Percentiles rank a stretch among this genome's conserved stretches.
Evolutionary conservation across 1,284 basidiomycete genomes (phyloP).

Genomic region (Hymenochaete sp.): DNA sequence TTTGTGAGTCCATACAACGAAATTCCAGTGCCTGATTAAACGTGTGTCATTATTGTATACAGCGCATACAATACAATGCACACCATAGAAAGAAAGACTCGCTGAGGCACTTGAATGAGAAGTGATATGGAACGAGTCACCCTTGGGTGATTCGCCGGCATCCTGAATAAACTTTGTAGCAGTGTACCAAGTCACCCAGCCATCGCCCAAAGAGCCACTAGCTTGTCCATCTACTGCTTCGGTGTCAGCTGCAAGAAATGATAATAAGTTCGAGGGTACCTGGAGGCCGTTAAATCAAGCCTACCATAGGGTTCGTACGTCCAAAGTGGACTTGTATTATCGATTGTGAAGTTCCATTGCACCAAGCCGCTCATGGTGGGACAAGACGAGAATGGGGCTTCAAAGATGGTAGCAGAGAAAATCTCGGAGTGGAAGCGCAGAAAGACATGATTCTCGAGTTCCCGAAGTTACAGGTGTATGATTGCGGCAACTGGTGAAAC

Average conservation of each 20-base stretch:
- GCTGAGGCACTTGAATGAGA: conserved; percentile 23
- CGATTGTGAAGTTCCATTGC: conserved; percentile 13
- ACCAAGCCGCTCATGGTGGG: conserved; percentile 13
- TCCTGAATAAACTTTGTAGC: conserved; percentile 20
- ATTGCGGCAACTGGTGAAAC: too few relatives aligned
- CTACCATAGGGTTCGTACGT: conserved; percentile 12
- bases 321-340: conserved; percentile 12
- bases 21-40: conserved; percentile 24
- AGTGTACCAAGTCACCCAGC: conserved; percentile 27
- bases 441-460: too few relatives aligned
- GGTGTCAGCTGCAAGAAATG: conserved; percentile 1
- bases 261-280: background rate
- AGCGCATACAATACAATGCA: conserved; percentile 10
- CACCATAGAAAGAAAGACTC: conserved; percentile 25
- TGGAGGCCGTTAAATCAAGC: conserved; percentile 1
- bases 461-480: too few relatives aligned
- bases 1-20: conserved; percentile 25
- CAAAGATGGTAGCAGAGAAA: too few relatives aligned
- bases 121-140: conserved; percentile 24
- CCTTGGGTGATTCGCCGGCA: conserved; percentile 17
- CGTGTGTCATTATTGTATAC: background rate
- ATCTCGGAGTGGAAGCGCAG: too few relatives aligned
- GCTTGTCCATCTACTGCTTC: conserved; percentile 19
- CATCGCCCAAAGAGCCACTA: conserved; percentile 14
- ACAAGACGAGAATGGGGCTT: too few relatives aligned